These are phyloP conservation scores for Populus trichocarpa DNA, from an alignment of 441 rosid species.

Conservation along the genomic window DNA sequence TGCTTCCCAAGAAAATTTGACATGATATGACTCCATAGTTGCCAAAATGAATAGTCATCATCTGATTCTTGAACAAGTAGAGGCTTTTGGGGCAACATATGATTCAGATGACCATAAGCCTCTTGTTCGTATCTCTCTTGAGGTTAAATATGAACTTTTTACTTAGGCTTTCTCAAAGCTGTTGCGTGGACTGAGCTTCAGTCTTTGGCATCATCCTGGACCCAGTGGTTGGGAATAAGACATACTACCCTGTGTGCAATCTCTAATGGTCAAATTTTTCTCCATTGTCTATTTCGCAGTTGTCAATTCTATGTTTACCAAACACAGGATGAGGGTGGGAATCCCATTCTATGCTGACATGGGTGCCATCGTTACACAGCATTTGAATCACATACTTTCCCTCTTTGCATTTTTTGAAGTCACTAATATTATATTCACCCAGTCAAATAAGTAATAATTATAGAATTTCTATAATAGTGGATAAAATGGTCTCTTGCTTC, in stretches of 20 bases:
- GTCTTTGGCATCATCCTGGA: not conserved
- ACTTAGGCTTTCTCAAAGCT: not conserved
- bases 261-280: not conserved
- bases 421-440: not conserved
- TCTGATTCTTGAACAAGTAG: not conserved
- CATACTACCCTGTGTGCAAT: not conserved
- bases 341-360: not conserved
- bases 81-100: not conserved
- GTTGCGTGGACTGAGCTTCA: not conserved
- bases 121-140: not conserved
- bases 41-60: not conserved
- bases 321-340: not conserved
- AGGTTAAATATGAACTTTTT: not conserved
- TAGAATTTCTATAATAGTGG: not conserved
- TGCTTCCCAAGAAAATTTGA: not conserved
- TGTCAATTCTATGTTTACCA: not conserved
- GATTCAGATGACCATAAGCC: not conserved
- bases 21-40: not conserved
- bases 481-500: not conserved
- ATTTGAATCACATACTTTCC: not conserved
- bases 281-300: not conserved
- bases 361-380: not conserved
- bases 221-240: not conserved
- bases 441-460: not conserved
- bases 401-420: not conserved